phyloP scores from a whole-genome alignment of 2,329 filamentous ascomycete species.

The Ascosphaera apis region DNA sequence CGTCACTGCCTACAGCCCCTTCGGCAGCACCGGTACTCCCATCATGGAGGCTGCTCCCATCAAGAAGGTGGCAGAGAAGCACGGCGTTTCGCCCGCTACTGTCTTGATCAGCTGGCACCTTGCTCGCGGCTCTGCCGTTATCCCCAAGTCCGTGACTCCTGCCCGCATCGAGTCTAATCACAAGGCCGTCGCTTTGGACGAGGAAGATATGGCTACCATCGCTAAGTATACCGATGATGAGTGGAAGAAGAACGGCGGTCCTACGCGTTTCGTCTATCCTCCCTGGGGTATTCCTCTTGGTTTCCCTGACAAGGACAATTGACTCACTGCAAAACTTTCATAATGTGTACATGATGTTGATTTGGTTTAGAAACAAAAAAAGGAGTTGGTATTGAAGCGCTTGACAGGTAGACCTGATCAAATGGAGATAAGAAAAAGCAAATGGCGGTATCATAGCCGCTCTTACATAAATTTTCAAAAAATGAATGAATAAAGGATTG shows the following conservation, averaged over 20 bases:
- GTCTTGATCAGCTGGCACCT: slow-evolving; percentile 22
- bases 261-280: slow-evolving; percentile 37
- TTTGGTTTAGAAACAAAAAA: background rate
- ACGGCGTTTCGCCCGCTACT: slow-evolving; percentile 16
- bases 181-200: slow-evolving; percentile 17
- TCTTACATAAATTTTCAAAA: too few relatives aligned
- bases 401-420: background rate
- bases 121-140: slow-evolving; percentile 5
- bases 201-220: slow-evolving; percentile 15
- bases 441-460: too few relatives aligned
- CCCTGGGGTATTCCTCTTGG: slow-evolving; percentile 46
- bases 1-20: slow-evolving; percentile 27
- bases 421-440: background rate
- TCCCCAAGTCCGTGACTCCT: slow-evolving; percentile 11
- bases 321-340: background rate
- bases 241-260: slow-evolving; percentile 10
- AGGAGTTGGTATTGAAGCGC: background rate
- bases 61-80: slow-evolving; percentile 19
- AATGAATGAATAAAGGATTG: too few relatives aligned
- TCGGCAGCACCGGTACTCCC: slow-evolving; percentile 21
- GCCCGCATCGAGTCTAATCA: slow-evolving; percentile 19
- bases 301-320: slow-evolving; percentile 44
- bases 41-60: slow-evolving; percentile 20
- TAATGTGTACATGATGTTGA: background rate
- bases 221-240: slow-evolving; percentile 15